Evolutionary conservation across 345 rosid genomes (phyloP).

Genomic region (Populus ilicifolia): DNA sequence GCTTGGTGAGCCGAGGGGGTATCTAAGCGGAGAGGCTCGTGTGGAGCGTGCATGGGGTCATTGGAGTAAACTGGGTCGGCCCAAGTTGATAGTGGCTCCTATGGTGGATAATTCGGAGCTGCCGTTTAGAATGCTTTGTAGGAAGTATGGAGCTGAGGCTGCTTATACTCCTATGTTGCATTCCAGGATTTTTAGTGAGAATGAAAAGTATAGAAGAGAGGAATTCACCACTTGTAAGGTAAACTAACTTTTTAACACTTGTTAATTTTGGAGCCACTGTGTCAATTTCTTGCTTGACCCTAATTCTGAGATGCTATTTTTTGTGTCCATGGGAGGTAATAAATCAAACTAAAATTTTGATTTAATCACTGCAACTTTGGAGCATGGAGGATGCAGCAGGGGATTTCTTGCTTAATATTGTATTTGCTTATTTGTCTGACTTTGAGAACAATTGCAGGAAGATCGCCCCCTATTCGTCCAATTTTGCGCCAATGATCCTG

Average conservation of each 20-base stretch:
- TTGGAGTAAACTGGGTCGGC: slow-evolving; percentile 73
- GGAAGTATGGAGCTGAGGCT: slow-evolving; percentile 85
- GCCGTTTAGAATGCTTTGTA: slow-evolving; percentile 89
- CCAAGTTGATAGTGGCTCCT: slow-evolving; percentile 82
- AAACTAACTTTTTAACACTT: neutral
- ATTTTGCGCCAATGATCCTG: slow-evolving; percentile 95
- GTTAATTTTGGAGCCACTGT: too few relatives aligned
- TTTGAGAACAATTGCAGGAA: slow-evolving; percentile 49
- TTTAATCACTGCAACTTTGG: too few relatives aligned
- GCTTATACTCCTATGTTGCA: slow-evolving; percentile 96
- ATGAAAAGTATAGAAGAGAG: slow-evolving; percentile 62
- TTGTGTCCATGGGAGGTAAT: neutral
- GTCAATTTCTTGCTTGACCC: neutral
- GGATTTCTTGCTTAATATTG: neutral
- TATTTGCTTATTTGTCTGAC: neutral
- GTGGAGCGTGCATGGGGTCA: slow-evolving; percentile 80
- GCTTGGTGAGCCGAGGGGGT: slow-evolving; percentile 28
- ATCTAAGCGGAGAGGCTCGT: slow-evolving; percentile 37
- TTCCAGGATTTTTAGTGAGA: slow-evolving; percentile 77
- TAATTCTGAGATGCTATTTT: neutral
- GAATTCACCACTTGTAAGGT: slow-evolving; percentile 95
- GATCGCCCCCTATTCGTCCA: slow-evolving; percentile 94
- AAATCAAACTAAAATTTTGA: too few relatives aligned
- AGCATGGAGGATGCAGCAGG: neutral
- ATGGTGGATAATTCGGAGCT: slow-evolving; percentile 99